Conservation (phyloP, 192 early-diverging fungal species). For the Backusella luteola region DNA sequence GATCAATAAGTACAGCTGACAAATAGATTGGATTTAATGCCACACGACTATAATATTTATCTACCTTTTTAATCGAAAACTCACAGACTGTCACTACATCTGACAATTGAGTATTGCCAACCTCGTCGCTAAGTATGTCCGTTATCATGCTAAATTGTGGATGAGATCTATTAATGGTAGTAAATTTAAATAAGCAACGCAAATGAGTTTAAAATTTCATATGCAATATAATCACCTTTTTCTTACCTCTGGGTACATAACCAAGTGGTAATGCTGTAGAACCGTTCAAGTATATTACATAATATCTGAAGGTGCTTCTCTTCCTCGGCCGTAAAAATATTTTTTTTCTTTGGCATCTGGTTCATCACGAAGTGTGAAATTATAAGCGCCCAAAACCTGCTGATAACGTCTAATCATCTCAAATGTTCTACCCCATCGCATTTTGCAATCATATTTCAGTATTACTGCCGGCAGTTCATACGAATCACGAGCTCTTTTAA, state of each 20-base stretch:
- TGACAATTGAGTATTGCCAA: no score
- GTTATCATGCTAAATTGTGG: no score
- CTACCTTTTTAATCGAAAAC: not conserved
- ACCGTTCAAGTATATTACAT: not conserved
- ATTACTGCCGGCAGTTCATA: not conserved
- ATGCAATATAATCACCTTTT: no score
- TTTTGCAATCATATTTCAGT: not conserved
- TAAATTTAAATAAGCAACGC: no score
- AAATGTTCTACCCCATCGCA: not conserved
- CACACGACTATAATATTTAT: not conserved
- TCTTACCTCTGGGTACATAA: no score
- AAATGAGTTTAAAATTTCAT: no score
- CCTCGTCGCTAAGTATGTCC: no score
- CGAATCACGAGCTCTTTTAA: not conserved
- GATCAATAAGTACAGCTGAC: not conserved
- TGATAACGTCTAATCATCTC: not conserved
- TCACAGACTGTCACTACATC: not conserved
- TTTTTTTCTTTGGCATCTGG: no score
- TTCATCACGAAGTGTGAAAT: no score
- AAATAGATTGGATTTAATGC: not conserved
- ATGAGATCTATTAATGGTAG: no score
- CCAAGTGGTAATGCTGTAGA: no score
- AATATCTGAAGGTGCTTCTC: not conserved
- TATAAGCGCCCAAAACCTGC: not conserved
- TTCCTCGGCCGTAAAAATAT: not conserved